phyloP scores from a whole-genome alignment of 208 protist genomes.

The Porcisia deanei region DNA sequence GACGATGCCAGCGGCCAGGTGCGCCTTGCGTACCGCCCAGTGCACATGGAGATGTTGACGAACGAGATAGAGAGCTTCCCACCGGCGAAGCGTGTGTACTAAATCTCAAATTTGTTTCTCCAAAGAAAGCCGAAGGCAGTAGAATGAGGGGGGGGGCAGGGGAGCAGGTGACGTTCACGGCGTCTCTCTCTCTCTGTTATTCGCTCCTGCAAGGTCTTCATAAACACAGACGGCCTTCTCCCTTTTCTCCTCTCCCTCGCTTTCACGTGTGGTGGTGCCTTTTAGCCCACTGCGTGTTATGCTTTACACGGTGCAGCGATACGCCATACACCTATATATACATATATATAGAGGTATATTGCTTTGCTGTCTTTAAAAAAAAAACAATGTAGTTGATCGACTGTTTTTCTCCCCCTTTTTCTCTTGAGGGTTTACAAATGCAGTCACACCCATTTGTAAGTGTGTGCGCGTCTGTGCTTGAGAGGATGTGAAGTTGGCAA shows the following conservation, averaged over 20 bases:
- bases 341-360: too few relatives aligned
- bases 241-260: too few relatives aligned
- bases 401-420: too few relatives aligned
- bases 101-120: constrained; percentile 16
- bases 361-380: too few relatives aligned
- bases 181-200: neutral
- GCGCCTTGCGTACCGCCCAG: constrained; percentile 93
- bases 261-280: too few relatives aligned
- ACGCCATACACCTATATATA: too few relatives aligned
- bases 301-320: too few relatives aligned
- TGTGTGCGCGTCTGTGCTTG: neutral
- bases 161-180: neutral
- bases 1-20: constrained; percentile 92
- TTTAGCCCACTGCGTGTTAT: too few relatives aligned
- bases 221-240: too few relatives aligned
- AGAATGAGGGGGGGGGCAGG: neutral
- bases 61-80: constrained; percentile 89
- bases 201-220: neutral
- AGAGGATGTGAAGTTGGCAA: too few relatives aligned
- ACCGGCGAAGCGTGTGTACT: constrained; percentile 94
- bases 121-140: neutral
- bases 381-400: too few relatives aligned
- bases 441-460: neutral
- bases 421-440: too few relatives aligned
- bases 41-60: constrained; percentile 92